Percentiles rank a stretch among this genome's conserved stretches.
phyloP scores from a whole-genome alignment of 2,329 filamentous ascomycete species.

The Trichoderma afroharzianum region DNA sequence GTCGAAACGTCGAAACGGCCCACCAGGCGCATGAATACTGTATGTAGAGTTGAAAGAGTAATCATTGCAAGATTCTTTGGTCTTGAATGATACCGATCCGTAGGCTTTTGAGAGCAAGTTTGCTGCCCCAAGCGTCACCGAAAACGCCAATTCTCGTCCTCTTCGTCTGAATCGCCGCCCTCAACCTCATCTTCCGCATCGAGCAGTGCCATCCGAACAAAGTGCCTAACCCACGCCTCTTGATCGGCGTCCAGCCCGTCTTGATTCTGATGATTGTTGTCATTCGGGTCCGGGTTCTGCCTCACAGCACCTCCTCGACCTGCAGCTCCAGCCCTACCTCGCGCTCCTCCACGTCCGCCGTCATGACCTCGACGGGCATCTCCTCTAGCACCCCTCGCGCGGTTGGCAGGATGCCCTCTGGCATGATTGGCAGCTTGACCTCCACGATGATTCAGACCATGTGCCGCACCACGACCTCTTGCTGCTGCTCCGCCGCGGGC shows the following conservation, averaged over 20 bases:
- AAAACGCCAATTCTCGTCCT: conserved; percentile 25
- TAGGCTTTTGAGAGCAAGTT: background rate
- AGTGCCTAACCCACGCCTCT: conserved; percentile 51
- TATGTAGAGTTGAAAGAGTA: background rate
- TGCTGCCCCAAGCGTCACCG: conserved; percentile 4
- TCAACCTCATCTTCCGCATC: conserved; percentile 49
- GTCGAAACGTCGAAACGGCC: background rate
- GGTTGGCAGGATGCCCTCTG: background rate
- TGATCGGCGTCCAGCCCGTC: conserved; percentile 44
- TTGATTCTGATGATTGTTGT: background rate
- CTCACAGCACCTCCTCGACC: background rate
- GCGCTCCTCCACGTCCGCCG: conserved; percentile 13
- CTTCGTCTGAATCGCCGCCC: conserved; percentile 36
- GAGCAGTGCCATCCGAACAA: conserved; percentile 51
- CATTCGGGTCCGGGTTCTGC: background rate
- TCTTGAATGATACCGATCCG: too few species aligned
- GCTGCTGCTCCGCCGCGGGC: conserved; percentile 1
- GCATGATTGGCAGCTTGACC: conserved; percentile 9
- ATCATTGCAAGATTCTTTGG: background rate
- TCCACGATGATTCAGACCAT: background rate
- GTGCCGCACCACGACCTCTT: conserved; percentile 3
- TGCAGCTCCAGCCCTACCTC: conserved; percentile 20
- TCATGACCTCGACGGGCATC: conserved; percentile 7
- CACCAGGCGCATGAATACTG: background rate
- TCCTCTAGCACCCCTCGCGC: conserved; percentile 12